phyloP scores from a whole-genome alignment of 2,329 filamentous ascomycete genomes.

The Simplicillium aogashimaense region DNA sequence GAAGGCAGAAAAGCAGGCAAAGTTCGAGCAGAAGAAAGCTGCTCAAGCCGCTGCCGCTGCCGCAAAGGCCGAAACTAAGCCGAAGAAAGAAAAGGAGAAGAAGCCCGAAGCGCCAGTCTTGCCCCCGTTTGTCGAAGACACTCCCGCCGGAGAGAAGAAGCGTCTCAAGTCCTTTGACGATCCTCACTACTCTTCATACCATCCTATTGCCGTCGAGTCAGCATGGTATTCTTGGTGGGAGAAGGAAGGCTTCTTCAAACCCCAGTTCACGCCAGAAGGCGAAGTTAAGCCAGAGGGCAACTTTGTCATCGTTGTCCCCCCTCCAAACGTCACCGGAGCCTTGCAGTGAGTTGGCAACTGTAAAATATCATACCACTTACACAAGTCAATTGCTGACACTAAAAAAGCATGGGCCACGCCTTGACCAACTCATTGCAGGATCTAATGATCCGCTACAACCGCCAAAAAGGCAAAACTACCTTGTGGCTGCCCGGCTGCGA shows the following conservation, averaged over 20 bases:
- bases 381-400: too few species aligned
- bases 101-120: slow-evolving; percentile 55
- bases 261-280: slow-evolving; percentile 59
- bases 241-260: slow-evolving; percentile 76
- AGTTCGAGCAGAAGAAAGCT: slow-evolving; percentile 1
- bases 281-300: slow-evolving; percentile 63
- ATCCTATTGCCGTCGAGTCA: slow-evolving; percentile 72
- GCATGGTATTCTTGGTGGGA: slow-evolving; percentile 94
- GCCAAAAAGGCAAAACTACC: slow-evolving; percentile 77
- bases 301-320: slow-evolving; percentile 79
- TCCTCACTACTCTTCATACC: slow-evolving; percentile 69
- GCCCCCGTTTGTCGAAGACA: slow-evolving; percentile 56
- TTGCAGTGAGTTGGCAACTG: slow-evolving; percentile 50
- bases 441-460: slow-evolving; percentile 73
- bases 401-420: slow-evolving; percentile 44
- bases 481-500: slow-evolving; percentile 62
- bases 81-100: slow-evolving; percentile 47
- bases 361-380: too few species aligned
- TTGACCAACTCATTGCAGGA: slow-evolving; percentile 82
- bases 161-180: slow-evolving; percentile 57
- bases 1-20: too few species aligned
- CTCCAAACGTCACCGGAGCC: slow-evolving; percentile 75
- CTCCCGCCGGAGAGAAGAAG: slow-evolving; percentile 65
- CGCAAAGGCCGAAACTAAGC: slow-evolving; percentile 5
- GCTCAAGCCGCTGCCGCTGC: slow-evolving; percentile 12